phyloP scores from a whole-genome alignment of 768 basidiomycete genomes.

The Lactarius evosmus region DNA sequence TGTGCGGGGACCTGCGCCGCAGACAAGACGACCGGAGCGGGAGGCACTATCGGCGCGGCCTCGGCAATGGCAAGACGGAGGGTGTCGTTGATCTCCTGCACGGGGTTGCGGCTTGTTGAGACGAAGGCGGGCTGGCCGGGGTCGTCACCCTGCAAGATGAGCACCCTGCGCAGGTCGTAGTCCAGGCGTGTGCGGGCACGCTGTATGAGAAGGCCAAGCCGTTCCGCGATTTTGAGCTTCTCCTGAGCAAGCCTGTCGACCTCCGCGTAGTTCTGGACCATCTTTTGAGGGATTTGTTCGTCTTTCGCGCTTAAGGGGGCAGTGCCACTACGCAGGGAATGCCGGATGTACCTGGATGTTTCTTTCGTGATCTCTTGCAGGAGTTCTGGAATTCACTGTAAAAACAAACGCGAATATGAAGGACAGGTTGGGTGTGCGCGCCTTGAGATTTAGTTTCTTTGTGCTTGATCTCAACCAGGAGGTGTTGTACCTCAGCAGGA shows the following conservation, averaged over 20 bases:
- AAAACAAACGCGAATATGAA: not conserved
- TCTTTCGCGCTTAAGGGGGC: conserved; percentile 35
- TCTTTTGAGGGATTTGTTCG: conserved; percentile 37
- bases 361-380: conserved; percentile 46
- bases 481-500: conserved; percentile 46
- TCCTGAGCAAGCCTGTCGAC: conserved; percentile 40
- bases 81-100: conserved; percentile 36
- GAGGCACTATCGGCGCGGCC: conserved; percentile 17
- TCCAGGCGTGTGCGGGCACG: conserved; percentile 48
- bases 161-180: conserved; percentile 43
- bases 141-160: conserved; percentile 46
- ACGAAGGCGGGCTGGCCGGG: conserved; percentile 34
- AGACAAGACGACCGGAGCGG: conserved; percentile 15
- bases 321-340: conserved; percentile 37
- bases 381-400: conserved; percentile 35
- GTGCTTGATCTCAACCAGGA: conserved; percentile 47
- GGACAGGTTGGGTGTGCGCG: conserved; percentile 16
- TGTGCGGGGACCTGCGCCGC: conserved; percentile 11
- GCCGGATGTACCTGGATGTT: conserved; percentile 43
- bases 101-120: conserved; percentile 36
- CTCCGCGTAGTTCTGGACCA: conserved; percentile 34
- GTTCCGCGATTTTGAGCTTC: conserved; percentile 44
- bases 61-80: conserved; percentile 27
- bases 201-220: conserved; percentile 44
- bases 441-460: conserved; percentile 46